Evolutionary conservation across 2,329 filamentous ascomycete genomes (phyloP), one percentile per base, ranked within the genome.

Genomic region (Thelonectria blattea): DNA sequence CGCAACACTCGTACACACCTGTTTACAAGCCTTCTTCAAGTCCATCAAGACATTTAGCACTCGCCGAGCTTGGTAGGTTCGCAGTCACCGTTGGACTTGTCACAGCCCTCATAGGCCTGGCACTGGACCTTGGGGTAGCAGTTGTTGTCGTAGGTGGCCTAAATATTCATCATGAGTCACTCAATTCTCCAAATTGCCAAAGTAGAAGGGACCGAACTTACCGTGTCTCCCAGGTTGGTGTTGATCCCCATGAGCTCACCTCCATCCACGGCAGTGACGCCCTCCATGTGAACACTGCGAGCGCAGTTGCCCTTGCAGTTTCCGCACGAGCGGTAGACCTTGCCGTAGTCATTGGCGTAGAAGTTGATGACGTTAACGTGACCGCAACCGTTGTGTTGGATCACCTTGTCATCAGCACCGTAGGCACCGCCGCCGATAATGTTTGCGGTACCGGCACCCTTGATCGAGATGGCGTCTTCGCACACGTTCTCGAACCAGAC

Each of bases 401-500:
- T 67, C 20, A 63, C 52, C 70, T 79, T 79, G 67, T 78, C 76
- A 0, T 65, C 60, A 12, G 80, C 77, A 41, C 74, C 68, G 56
- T 71, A 73, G 1, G 77, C 77, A 46, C 76, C 77, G 18, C 77
- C 77, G 3, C 77, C 78, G 24, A 74, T 75, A 50, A 81, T 78
- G 64, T 74, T 75, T 42, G 78, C 71, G 2, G 76, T 71, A 6
- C 73, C 72, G 50, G 74, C 71, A 9, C 76, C 77, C 75, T 67
- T 68, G 67, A 68, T 65, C 20, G 57, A 60, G 58, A 68, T 68
- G 53, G 66, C 66, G 14, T 71, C 68, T 56, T 81, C 79, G 60
- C 79, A 81, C 49, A 81, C 79, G 27, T 80, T 76, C 54, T 78
- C 76, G 60, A 81, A 83, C 80, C 81, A 83, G 43, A 82, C 81